Conservation (phyloP, 345 rosid species). For the Nephelium lappaceum region DNA sequence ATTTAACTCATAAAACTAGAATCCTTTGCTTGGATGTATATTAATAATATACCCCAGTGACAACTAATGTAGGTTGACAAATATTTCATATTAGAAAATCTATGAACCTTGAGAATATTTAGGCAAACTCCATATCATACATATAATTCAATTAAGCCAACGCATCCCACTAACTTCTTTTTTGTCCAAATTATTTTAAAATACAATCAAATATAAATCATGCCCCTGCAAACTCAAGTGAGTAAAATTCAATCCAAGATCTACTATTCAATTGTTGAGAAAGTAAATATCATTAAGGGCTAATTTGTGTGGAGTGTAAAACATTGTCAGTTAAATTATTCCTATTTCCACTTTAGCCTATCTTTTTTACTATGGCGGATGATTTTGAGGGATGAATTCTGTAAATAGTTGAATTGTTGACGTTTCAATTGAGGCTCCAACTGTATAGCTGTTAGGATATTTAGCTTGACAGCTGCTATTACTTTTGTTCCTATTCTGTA, state of each 20-base stretch:
- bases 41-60: neutral
- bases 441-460: no score
- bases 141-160: neutral
- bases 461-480: no score
- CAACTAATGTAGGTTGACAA: neutral
- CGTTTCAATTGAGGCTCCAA: no score
- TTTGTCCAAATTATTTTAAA: neutral
- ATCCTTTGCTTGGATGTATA: neutral
- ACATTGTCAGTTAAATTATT: no score
- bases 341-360: no score
- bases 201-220: neutral
- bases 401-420: no score
- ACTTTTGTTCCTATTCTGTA: no score
- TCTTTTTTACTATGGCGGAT: no score
- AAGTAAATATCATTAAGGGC: neutral
- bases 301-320: no score
- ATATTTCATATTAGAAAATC: neutral
- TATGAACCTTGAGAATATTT: neutral
- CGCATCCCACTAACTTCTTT: neutral
- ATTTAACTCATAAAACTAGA: neutral
- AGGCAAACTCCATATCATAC: neutral
- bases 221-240: neutral
- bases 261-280: neutral
- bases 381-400: no score
- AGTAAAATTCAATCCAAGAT: neutral